Percentiles rank a stretch among this genome's conserved stretches.
phyloP scores from a whole-genome alignment of 164 flowering plant genomes.

The Malania oleifera region DNA sequence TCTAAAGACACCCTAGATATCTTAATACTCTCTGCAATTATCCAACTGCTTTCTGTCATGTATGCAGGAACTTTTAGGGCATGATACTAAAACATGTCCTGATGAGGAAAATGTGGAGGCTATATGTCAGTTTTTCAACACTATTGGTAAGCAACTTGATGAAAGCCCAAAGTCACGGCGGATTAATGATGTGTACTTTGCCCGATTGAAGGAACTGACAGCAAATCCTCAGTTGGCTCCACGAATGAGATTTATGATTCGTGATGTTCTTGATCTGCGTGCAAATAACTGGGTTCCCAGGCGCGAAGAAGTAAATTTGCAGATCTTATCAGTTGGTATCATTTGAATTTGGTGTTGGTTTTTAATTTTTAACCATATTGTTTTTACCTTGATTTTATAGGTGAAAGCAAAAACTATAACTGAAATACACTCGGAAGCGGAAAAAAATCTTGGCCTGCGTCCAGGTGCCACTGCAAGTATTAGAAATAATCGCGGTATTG shows the following conservation, averaged over 20 bases:
- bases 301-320: constrained; percentile 70
- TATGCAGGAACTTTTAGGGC: constrained; percentile 75
- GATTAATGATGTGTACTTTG: constrained; percentile 70
- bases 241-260: constrained; percentile 77
- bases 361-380: background rate
- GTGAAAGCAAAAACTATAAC: constrained; percentile 87
- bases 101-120: constrained; percentile 99
- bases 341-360: background rate
- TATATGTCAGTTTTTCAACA: constrained; percentile 84
- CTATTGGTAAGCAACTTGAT: constrained; percentile 97
- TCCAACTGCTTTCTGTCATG: background rate
- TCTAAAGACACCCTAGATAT: background rate
- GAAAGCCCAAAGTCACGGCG: constrained; percentile 65
- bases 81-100: constrained; percentile 65
- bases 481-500: constrained; percentile 46
- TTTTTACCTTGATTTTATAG: constrained; percentile 27
- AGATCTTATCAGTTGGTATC: background rate
- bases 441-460: constrained; percentile 78
- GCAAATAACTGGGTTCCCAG: constrained; percentile 86
- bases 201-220: constrained; percentile 63
- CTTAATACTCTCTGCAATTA: background rate
- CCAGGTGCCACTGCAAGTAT: constrained; percentile 84
- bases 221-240: constrained; percentile 64
- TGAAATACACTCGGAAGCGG: constrained; percentile 94
- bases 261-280: constrained; percentile 79